Conservation (phyloP, 805 yeast species). For the Nakazawaea laoshanensis region DNA sequence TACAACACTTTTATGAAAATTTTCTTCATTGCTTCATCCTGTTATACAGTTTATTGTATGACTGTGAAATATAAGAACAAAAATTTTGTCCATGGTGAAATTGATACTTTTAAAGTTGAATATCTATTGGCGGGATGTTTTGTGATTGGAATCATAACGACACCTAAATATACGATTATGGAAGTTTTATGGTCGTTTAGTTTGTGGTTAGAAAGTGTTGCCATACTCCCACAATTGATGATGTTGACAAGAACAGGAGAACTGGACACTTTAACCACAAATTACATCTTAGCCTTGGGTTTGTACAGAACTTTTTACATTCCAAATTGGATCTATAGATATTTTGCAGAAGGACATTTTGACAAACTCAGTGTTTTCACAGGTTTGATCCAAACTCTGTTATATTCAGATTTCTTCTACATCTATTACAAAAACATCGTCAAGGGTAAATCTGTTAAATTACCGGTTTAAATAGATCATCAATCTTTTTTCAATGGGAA, state of each 20-base stretch:
- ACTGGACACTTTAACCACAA: conserved; percentile 80
- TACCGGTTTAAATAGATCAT: conserved; percentile 38
- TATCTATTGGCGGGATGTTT: conserved; percentile 61
- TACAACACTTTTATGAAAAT: conserved; percentile 81
- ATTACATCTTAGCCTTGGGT: conserved; percentile 92
- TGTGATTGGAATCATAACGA: conserved; percentile 51
- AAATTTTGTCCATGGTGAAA: conserved; percentile 44
- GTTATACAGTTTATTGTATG: conserved; percentile 70
- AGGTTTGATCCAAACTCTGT: conserved; percentile 76
- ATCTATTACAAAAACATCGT: conserved; percentile 77
- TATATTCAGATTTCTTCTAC: conserved; percentile 94
- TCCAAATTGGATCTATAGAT: conserved; percentile 94
- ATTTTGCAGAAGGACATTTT: conserved; percentile 49
- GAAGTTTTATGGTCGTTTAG: conserved; percentile 85
- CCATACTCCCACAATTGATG: conserved; percentile 88
- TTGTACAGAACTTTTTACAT: conserved; percentile 82
- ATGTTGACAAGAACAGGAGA: conserved; percentile 85
- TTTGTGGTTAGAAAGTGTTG: conserved; percentile 87
- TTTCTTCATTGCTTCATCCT: conserved; percentile 67
- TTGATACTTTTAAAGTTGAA: conserved; percentile 61
- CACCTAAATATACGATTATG: conserved; percentile 48
- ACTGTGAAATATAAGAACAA: conserved; percentile 43
- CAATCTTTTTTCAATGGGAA: conserved; percentile 85
- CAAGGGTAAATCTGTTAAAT: conserved; percentile 66
- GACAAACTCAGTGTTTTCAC: conserved; percentile 70